Conservation (phyloP, 306 rosid genomes). For the Corylus avellana region DNA sequence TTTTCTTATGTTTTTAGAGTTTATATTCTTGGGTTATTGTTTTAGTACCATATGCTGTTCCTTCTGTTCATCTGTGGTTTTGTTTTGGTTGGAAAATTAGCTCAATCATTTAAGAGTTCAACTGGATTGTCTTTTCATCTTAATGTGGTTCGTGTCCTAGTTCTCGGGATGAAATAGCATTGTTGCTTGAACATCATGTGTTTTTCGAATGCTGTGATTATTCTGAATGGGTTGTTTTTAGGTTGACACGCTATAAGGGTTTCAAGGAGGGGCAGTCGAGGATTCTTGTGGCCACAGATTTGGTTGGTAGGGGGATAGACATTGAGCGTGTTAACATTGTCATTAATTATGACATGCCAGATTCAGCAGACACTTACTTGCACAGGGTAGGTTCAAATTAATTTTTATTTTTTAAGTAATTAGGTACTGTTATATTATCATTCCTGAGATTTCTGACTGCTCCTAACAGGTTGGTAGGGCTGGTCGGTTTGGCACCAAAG, state of each 20-base stretch:
- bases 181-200: background rate
- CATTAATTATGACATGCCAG: conserved; percentile 98
- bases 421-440: background rate
- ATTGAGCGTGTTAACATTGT: conserved; percentile 97
- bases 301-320: conserved; percentile 97
- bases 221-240: conserved; percentile 18
- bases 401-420: background rate
- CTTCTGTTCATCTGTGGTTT: background rate
- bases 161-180: background rate
- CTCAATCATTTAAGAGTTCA: background rate
- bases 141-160: background rate
- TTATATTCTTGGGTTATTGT: background rate
- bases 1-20: background rate
- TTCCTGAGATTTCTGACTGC: conserved; percentile 11
- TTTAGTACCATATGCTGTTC: background rate
- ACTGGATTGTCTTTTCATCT: background rate
- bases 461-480: conserved; percentile 87
- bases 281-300: conserved; percentile 97
- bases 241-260: conserved; percentile 88
- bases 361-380: conserved; percentile 94
- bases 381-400: conserved; percentile 69
- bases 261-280: conserved; percentile 96
- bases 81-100: background rate
- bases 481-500: conserved; percentile 98
- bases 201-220: background rate